These are phyloP conservation scores for Hymenoscyphus fraxineus DNA, from an alignment of 2,329 filamentous ascomycete genomes.

Conservation along the genomic window DNA sequence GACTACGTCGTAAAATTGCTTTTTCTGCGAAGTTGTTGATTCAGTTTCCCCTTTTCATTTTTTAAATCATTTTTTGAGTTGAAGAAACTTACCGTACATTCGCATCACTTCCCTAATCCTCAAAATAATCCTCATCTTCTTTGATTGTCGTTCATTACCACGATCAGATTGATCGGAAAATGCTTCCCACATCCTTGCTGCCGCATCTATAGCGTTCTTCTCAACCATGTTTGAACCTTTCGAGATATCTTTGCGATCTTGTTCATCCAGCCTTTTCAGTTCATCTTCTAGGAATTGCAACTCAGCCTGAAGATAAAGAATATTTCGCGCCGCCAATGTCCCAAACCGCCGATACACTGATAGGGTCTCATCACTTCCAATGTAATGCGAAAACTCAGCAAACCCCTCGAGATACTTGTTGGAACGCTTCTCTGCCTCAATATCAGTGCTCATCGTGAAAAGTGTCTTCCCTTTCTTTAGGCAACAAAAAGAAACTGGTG, in stretches of 20 bases:
- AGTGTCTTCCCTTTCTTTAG: too few relatives aligned
- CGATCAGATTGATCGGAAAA: background rate
- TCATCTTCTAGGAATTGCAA: conserved; percentile 12
- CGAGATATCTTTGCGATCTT: background rate
- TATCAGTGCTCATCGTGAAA: background rate
- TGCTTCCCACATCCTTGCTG: background rate
- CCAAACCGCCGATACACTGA: conserved; percentile 18
- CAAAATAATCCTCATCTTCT: background rate
- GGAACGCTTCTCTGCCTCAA: background rate
- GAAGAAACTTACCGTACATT: background rate
- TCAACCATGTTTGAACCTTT: too few relatives aligned
- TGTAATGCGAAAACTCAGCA: background rate
- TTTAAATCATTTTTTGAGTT: too few relatives aligned
- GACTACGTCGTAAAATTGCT: background rate
- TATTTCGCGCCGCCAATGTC: conserved; percentile 15
- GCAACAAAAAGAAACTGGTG: too few relatives aligned
- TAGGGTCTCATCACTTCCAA: conserved; percentile 8
- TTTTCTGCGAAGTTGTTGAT: background rate
- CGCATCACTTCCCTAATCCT: background rate
- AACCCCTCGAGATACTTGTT: background rate
- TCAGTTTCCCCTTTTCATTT: background rate
- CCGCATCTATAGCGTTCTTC: background rate
- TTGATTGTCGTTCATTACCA: background rate
- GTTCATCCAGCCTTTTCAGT: background rate
- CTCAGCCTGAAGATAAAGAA: conserved; percentile 19